Base-by-base conservation (phyloP, 495 filamentous ascomycete species). In the Aspergillus sparsus region DNA sequence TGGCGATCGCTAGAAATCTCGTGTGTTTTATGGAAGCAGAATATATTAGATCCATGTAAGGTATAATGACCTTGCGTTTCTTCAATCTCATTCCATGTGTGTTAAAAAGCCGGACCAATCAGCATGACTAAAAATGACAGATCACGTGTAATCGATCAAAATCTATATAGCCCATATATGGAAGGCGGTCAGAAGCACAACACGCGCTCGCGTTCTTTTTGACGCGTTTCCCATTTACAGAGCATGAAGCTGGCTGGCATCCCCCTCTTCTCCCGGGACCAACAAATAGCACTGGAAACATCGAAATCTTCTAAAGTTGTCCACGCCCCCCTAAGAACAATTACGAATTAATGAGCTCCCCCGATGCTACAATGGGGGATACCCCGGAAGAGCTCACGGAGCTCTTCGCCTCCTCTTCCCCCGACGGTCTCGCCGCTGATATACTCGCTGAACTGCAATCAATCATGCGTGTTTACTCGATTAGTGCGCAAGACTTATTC, bases 401-500 rank as follows among this genome's bases (percentile, higher is more conserved):
- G 72, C 81, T 81, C 56, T 93, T 95, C 73, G 78, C 78, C 3
- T 67, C 73, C 37, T 71, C 82, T 15, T 77, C 79, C 18, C 81
- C 79, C 18, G 71, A 78, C 44, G 82, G 82, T 32, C 76, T 93
- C 9, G 80, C 87, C 47, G 77, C 86, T 55, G 91, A 96, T 72
- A 80, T 97, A 49, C 74, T 89, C 41, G 74, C 80, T 18, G 93
- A 97, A 72, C 78, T 98, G 42, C 82, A 86, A 66, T 92, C 89
- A 32, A 95, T 97, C 63, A 82, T 94, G 71, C 86, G 87, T 52
- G 76, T 97, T 15, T 90, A 96, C 72, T 81, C 82, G 16, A 82
- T 97, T 57, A 78, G 82, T 33, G 79, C 83, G 31, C 83, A 97
- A 68, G 93, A 98, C 65, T 80, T 97, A 15, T 96, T 89, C 70